A percentile compares a stretch with the other conserved stretches of the same genome.
These are phyloP conservation scores for Metschnikowia continentalis DNA, from an alignment of 805 yeast species.

Conservation along the genomic window DNA sequence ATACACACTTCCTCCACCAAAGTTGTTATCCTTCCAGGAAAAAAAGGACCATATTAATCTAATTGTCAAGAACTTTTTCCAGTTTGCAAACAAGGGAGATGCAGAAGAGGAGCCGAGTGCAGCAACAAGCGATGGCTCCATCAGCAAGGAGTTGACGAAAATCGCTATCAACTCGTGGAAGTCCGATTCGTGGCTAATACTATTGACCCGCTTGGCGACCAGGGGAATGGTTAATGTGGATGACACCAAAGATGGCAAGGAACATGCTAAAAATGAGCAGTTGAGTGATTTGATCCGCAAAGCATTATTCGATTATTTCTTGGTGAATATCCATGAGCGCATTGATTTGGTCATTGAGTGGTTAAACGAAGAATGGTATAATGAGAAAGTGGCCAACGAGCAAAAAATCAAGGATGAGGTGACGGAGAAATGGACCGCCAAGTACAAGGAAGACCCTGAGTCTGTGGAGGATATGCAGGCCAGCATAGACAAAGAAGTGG, in stretches of 20 bases:
- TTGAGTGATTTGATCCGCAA: conserved; percentile 62
- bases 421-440: conserved; percentile 13
- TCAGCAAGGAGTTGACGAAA: conserved; percentile 52
- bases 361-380: conserved; percentile 94
- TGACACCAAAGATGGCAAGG: conserved; percentile 21
- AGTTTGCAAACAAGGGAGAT: conserved; percentile 35
- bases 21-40: conserved; percentile 45
- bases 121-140: conserved; percentile 21
- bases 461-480: conserved; percentile 15
- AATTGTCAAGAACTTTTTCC: conserved; percentile 57
- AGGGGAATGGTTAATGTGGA: conserved; percentile 56
- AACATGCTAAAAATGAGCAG: conserved; percentile 28
- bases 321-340: conserved; percentile 66
- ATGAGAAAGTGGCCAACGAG: conserved; percentile 45
- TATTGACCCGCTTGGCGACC: conserved; percentile 74
- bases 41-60: conserved; percentile 55
- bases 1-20: conserved; percentile 57
- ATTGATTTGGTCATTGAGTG: conserved; percentile 80
- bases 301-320: conserved; percentile 66
- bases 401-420: conserved; percentile 20
- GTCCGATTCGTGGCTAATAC: conserved; percentile 69
- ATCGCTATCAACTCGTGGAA: conserved; percentile 50
- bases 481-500: conserved; percentile 18
- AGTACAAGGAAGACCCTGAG: conserved; percentile 14
- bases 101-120: conserved; percentile 9